Evolutionary conservation across 164 flowering plant species (phyloP).

Genomic region (Magnolia changhungtana): DNA sequence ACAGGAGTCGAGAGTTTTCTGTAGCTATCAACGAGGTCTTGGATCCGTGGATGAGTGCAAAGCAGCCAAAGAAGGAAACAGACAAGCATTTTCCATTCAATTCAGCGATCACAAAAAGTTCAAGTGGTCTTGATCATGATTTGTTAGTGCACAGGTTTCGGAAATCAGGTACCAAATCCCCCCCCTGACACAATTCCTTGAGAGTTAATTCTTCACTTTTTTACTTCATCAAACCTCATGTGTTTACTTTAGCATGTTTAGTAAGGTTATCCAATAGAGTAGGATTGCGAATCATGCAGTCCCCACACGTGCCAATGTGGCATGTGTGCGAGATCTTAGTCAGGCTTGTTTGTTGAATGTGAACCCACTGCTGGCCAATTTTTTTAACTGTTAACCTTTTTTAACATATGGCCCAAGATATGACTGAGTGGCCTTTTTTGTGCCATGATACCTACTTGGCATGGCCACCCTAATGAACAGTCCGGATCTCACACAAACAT

Average conservation of each 20-base stretch:
- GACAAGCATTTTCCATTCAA: conserved; percentile 42
- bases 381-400: not conserved
- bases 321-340: no score
- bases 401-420: no score
- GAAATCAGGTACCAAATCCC: conserved; percentile 40
- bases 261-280: no score
- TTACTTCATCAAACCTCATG: no score
- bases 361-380: not conserved
- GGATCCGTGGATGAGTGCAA: conserved; percentile 88
- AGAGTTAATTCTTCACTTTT: no score
- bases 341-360: not conserved
- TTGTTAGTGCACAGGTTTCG: conserved; percentile 17
- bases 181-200: not conserved
- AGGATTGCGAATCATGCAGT: no score
- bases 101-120: conserved; percentile 18
- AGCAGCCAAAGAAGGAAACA: conserved; percentile 77
- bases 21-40: conserved; percentile 90
- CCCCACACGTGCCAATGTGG: no score
- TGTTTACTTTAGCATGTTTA: no score
- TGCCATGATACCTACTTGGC: no score
- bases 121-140: conserved; percentile 11
- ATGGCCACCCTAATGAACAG: no score
- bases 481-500: no score
- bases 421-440: no score
- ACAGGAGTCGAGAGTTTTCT: conserved; percentile 87